Evolutionary conservation across 805 yeast species (phyloP), one percentile per base, ranked within the genome.

Genomic region (Wickerhamiella occidentalis): DNA sequence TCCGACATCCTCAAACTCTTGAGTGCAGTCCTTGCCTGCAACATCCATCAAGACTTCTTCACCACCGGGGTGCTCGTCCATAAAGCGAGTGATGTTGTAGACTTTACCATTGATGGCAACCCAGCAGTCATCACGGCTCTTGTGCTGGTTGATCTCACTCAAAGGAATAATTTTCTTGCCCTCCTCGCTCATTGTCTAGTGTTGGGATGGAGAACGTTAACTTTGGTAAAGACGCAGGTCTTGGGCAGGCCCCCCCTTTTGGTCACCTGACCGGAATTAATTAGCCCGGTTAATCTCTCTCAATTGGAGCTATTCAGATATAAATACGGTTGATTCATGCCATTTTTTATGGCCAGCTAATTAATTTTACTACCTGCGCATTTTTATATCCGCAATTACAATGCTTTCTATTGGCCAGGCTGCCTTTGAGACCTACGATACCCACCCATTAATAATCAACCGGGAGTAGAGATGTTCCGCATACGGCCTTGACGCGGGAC

Each of bases 1-100:
- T 30, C 99, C 99, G 63, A 92, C 88, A 62, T 86, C 95, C 57
- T 77, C 79, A 56, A 79, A 79, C 21, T 79, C 76, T 45, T 63
- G 68, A 12, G 85, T 78, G 48, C 87, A 88, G 63, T 86, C 95
- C 52, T 74, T 73, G 40, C 95, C 95, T 28, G 83, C 94, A 61
- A 78, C 74, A 57, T 85, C 94, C 46, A 77, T 66, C 51, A 85
- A 70, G 28, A 85, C 83, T 62, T 85, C 95, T 50, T 80, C 82
- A 51, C 95, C 95, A 62, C 95, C 95, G 33, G 92, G 90, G 65
- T 82, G 92, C 49, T 71, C 72, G 42, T 68, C 74, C 13, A 78
- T 61, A 53, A 82, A 72, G 38, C 61, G 54, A 17, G 85, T 73
- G 33, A 78, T 71, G 60, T 83, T 74, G 64, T 81, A 83, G 21